These are phyloP conservation scores for Phytophthora sojae DNA, from an alignment of 352 stramenopile genomes.

Conservation along the genomic window DNA sequence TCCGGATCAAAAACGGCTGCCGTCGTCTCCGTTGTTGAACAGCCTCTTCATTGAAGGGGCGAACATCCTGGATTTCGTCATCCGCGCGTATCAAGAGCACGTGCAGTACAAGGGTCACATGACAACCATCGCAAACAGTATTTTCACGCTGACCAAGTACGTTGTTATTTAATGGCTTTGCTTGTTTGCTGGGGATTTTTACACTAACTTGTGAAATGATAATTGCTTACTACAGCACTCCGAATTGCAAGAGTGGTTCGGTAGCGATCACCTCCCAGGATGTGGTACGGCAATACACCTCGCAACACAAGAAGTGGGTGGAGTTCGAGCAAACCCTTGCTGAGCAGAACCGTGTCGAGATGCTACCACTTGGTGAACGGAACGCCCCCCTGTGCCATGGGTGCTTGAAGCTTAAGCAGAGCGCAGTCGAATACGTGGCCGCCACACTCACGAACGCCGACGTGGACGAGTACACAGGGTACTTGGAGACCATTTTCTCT, in stretches of 20 bases:
- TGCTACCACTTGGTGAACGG: slow-evolving; percentile 82
- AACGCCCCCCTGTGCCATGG: slow-evolving; percentile 83
- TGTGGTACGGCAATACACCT: slow-evolving; percentile 80
- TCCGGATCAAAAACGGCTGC: slow-evolving; percentile 82
- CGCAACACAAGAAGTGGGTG: slow-evolving; percentile 70
- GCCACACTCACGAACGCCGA: slow-evolving; percentile 66
- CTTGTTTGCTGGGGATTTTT: slow-evolving; percentile 1
- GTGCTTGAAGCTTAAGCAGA: slow-evolving; percentile 84
- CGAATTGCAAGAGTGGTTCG: slow-evolving; percentile 63
- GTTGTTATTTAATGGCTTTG: slow-evolving; percentile 10
- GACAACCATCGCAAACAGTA: slow-evolving; percentile 90
- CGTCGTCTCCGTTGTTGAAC: slow-evolving; percentile 81
- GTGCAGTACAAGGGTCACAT: slow-evolving; percentile 91
- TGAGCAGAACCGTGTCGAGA: slow-evolving; percentile 84
- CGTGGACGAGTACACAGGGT: slow-evolving; percentile 69
- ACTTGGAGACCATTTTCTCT: slow-evolving; percentile 89
- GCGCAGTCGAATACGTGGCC: slow-evolving; percentile 81
- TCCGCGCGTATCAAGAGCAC: slow-evolving; percentile 74
- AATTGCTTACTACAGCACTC: slow-evolving; percentile 53
- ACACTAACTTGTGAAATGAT: slow-evolving; percentile 19
- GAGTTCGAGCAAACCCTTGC: slow-evolving; percentile 81
- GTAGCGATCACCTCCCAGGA: slow-evolving; percentile 77
- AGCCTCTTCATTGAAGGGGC: slow-evolving; percentile 75
- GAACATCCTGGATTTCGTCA: slow-evolving; percentile 87
- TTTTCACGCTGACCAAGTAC: slow-evolving; percentile 89